Conservation (phyloP, 2,329 filamentous ascomycete species). For the Macroventuria anomochaeta region DNA sequence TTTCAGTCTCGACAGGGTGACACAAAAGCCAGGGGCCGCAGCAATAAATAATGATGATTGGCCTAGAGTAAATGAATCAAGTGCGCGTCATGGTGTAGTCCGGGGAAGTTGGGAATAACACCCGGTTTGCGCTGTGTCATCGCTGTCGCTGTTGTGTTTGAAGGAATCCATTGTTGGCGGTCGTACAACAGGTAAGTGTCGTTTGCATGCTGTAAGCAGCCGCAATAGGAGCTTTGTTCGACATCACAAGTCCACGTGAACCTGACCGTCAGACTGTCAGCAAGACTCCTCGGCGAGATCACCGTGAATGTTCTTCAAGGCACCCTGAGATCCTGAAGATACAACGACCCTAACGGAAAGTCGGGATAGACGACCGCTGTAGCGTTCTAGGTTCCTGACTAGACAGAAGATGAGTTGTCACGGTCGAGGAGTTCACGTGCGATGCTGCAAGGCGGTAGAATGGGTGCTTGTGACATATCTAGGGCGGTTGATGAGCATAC, state of each 20-base stretch:
- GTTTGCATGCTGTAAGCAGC: slow-evolving; percentile 7
- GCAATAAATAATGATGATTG: slow-evolving; percentile 3
- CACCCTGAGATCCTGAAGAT: background rate
- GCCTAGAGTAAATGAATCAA: slow-evolving; percentile 1
- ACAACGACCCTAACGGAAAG: background rate
- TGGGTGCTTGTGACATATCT: slow-evolving; percentile 6
- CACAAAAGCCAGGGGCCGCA: slow-evolving; percentile 28
- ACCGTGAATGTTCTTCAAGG: background rate
- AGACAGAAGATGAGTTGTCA: background rate
- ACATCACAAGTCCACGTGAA: background rate
- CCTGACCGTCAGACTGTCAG: background rate
- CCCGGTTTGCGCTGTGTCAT: slow-evolving; percentile 22
- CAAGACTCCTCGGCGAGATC: background rate
- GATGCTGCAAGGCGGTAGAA: background rate
- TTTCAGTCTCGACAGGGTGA: slow-evolving; percentile 7
- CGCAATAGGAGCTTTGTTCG: background rate
- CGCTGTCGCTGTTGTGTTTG: slow-evolving; percentile 19
- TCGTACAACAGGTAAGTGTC: slow-evolving; percentile 2
- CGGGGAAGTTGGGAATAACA: slow-evolving; percentile 31
- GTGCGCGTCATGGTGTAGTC: slow-evolving; percentile 16
- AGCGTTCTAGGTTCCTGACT: background rate
- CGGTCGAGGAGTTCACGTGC: slow-evolving; percentile 1
- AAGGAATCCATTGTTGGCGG: slow-evolving; percentile 6
- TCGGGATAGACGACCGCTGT: background rate
- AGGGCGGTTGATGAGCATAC: slow-evolving; percentile 9